Evolutionary conservation across 352 stramenopile genomes (phyloP).

Genomic region (Albugo candida): DNA sequence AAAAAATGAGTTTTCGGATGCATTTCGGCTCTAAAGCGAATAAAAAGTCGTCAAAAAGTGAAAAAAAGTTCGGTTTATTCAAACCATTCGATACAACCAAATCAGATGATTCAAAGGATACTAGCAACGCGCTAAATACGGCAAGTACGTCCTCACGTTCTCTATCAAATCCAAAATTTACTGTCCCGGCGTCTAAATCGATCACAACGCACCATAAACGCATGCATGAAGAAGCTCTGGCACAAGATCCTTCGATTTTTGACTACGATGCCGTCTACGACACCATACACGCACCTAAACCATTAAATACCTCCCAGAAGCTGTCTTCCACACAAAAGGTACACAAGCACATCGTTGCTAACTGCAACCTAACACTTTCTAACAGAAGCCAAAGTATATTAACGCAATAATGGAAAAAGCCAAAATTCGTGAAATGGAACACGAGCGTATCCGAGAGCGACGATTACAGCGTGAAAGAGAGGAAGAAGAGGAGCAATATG

Average conservation of each 20-base stretch:
- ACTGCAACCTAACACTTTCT: conserved; percentile 18
- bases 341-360: conserved; percentile 13
- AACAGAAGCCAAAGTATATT: conserved; percentile 74
- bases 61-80: no score
- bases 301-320: no score
- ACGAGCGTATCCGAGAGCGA: conserved; percentile 74
- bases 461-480: conserved; percentile 69
- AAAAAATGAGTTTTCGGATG: no score
- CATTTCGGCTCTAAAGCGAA: no score
- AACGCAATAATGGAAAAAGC: conserved; percentile 73
- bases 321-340: conserved; percentile 1
- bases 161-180: background rate
- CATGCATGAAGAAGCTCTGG: conserved; percentile 30
- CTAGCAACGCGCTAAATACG: no score
- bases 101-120: no score
- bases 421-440: conserved; percentile 79
- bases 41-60: no score
- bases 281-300: conserved; percentile 23
- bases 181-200: background rate
- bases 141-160: background rate
- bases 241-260: conserved; percentile 69
- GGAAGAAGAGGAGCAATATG: conserved; percentile 58
- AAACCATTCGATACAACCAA: no score
- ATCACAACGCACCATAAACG: conserved; percentile 19
- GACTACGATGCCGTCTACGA: conserved; percentile 86